Base-by-base conservation (phyloP, 768 basidiomycete genomes). In the Leccinum variicolor region DNA sequence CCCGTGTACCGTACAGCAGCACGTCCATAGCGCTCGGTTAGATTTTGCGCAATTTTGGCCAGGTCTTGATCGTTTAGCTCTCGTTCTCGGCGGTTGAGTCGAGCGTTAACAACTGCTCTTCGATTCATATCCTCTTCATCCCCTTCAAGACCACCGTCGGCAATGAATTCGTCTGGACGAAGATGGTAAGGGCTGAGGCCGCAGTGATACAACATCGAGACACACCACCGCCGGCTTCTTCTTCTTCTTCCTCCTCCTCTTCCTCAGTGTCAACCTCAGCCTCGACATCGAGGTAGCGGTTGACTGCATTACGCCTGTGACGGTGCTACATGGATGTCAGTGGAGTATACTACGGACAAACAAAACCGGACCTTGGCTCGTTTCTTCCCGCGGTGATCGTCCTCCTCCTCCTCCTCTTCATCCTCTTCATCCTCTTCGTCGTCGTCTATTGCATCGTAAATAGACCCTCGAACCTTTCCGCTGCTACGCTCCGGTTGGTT, bases 231-330 rank as follows among this genome's bases (percentile, higher is more conserved):
- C 79, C 89, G 57, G 80, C 82, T 54, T 92, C 91, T 19, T 90
- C 89, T 3, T 90, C 90, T 6, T 87, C 92, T 19, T 96, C 94
- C 3, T 90, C 89, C 25, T 98, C 97, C 34, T 97, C 96, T 4
- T 98, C 97, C 19, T 98, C 97, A 29, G 97, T 94, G 64, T 94
- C 94, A 19, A 96, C 95, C 70, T 94, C 93, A 54, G 94, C 94
- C 76, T 96, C 93, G 56, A 95, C 82, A 84, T 98, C 97, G 64
- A 98, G 79, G 86, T 94, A 99, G 62, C 87, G 86, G 69, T 84
- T 90, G 25, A 84, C 81, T 17, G 80, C 77, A 54, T 76, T 74
- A 51, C 83, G 83, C 73, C 83, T 87, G 71, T 89, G 87, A 58
- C 85, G 83, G 58, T 81, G 85, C 84, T 86, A 53, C 50, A 46